Percentiles rank a stretch among this genome's conserved stretches.
These are phyloP conservation scores for Gardenia jasminoides DNA, from an alignment of 257 asterid species.

Conservation along the genomic window DNA sequence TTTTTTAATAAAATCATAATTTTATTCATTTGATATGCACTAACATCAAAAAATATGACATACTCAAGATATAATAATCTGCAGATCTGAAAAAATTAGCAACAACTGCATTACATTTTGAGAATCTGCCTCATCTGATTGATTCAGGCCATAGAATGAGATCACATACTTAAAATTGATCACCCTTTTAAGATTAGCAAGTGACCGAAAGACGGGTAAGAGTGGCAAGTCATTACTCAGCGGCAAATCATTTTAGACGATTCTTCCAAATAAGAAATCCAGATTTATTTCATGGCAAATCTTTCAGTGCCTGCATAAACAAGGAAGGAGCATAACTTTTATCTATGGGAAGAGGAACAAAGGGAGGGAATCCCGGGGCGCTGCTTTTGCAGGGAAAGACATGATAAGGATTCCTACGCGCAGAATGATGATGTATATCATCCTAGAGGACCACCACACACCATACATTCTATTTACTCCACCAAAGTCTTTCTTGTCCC, in stretches of 20 bases:
- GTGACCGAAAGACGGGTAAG: neutral
- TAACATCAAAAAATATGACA: too few species aligned
- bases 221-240: neutral
- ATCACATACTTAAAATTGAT: neutral
- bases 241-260: slow-evolving; percentile 1
- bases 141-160: too few species aligned
- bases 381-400: slow-evolving; percentile 14
- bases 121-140: too few species aligned
- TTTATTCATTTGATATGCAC: too few species aligned
- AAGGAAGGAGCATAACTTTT: neutral
- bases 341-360: slow-evolving; percentile 12
- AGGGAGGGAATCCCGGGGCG: slow-evolving; percentile 13
- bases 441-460: slow-evolving; percentile 34
- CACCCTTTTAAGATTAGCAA: neutral
- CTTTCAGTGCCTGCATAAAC: neutral
- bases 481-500: slow-evolving; percentile 16
- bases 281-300: neutral
- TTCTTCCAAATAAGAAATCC: neutral
- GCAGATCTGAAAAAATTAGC: too few species aligned
- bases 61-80: too few species aligned
- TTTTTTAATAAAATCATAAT: too few species aligned
- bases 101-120: too few species aligned
- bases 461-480: slow-evolving; percentile 19
- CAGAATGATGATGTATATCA: slow-evolving; percentile 24
- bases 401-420: slow-evolving; percentile 27